Evolutionary conservation across 2,329 filamentous ascomycete species (phyloP).

Genomic region (Cladobotryum mycophilum): DNA sequence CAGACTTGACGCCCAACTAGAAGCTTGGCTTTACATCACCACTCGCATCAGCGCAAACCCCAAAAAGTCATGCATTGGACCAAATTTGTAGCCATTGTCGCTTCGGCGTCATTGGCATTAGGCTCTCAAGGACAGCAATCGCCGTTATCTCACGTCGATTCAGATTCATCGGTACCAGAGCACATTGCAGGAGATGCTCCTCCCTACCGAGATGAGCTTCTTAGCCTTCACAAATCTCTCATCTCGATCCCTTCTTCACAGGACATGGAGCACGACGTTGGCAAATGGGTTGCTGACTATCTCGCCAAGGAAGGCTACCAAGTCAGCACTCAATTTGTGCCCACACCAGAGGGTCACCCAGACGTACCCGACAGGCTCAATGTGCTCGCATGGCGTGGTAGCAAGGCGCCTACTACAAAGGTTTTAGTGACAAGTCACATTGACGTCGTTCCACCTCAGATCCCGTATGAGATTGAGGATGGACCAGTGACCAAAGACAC

Average conservation of each 20-base stretch:
- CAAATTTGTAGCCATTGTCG: constrained; percentile 5
- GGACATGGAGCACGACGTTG: constrained; percentile 62
- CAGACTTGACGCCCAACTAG: no score
- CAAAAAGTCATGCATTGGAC: constrained; percentile 9
- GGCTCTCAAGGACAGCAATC: constrained; percentile 10
- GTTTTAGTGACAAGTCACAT: constrained; percentile 76
- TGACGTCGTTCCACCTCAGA: constrained; percentile 68
- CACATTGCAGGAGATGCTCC: constrained; percentile 18
- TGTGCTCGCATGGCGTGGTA: constrained; percentile 60
- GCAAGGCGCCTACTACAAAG: constrained; percentile 42
- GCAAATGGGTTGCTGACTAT: constrained; percentile 61
- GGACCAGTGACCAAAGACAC: constrained; percentile 38
- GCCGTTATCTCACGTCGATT: constrained; percentile 1
- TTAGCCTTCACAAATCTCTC: constrained; percentile 70
- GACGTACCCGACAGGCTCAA: constrained; percentile 51
- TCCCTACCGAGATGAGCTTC: constrained; percentile 44
- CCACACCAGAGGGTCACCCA: constrained; percentile 24
- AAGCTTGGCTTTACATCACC: not conserved
- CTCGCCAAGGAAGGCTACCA: constrained; percentile 46
- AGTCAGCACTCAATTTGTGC: constrained; percentile 37
- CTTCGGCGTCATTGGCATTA: constrained; percentile 9
- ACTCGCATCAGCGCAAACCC: not conserved
- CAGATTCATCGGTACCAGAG: not conserved
- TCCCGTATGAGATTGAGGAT: constrained; percentile 57
- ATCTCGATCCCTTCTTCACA: constrained; percentile 67